phyloP scores from a whole-genome alignment of 2,329 filamentous ascomycete genomes.

The Penicillium thymicola region DNA sequence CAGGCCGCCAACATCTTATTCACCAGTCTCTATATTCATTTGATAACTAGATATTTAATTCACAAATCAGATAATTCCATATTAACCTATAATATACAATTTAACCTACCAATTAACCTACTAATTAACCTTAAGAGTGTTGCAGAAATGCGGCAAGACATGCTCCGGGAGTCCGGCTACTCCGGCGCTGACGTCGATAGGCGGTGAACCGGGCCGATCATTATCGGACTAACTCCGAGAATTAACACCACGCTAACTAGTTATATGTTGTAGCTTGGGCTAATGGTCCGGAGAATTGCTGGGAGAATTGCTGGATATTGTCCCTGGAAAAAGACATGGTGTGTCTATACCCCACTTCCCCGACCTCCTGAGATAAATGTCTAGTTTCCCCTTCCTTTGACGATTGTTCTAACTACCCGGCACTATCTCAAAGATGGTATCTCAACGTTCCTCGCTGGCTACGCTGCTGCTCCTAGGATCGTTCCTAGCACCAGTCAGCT shows the following conservation, averaged over 20 bases:
- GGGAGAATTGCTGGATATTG: not conserved
- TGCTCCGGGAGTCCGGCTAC: not conserved
- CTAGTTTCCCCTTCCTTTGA: not conserved
- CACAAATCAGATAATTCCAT: not conserved
- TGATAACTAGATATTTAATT: not conserved
- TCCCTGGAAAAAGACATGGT: not conserved
- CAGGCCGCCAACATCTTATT: not conserved
- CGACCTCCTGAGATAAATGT: not conserved
- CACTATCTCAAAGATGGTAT: not conserved
- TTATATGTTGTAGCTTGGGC: not conserved
- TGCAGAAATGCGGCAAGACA: not conserved
- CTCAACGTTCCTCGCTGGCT: not conserved
- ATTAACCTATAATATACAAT: not conserved
- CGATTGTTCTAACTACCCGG: not conserved
- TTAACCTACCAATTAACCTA: not conserved
- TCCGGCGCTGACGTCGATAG: not conserved
- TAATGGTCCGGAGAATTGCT: not conserved
- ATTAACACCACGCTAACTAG: not conserved
- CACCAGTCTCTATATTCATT: not conserved
- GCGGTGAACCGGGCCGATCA: not conserved
- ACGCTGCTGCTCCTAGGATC: not conserved
- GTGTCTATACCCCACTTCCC: not conserved
- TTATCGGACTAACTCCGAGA: not conserved
- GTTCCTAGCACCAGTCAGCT: constrained; percentile 2
- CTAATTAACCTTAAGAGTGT: not conserved